Base-by-base conservation (phyloP, 2,329 filamentous ascomycete species). In the Acrocalymma vagum region DNA sequence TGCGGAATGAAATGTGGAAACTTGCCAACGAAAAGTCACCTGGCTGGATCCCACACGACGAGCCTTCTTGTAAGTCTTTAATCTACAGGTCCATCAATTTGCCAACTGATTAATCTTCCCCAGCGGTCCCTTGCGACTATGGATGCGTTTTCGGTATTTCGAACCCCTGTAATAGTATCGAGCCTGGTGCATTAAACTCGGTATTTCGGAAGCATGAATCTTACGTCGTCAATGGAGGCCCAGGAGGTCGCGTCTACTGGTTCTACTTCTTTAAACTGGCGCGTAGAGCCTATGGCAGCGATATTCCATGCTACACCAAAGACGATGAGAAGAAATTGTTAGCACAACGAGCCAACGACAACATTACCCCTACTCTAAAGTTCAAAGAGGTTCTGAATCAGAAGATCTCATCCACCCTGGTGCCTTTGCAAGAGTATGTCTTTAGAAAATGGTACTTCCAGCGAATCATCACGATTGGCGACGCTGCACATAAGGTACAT, bases 401-500 rank as follows among this genome's bases (percentile, higher is more conserved):
- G 3, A 40, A 51, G 3, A 39, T 32, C 10, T 42, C 38, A 6
- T 53, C 28, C 18, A 53, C 32, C 28, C 48, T 61, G 17, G 52
- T 62, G 6, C 38, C 51, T 39, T 20, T 70, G 17, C 57, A 67
- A 17, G 69, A 72, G 37, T 65, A 63, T 36, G 60, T 70, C 1
- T 65, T 69, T 20, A 45, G 64, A 9, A 51, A 59, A n/a, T 74
- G 72, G 65, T 59, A 67, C 30, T 72, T 61, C 38, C 54, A 60
- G n/a, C 50, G 72, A 71, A 75, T 48, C 17, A 34, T 34, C n/a
- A 25, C 21, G 6, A 9, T 34, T 25, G 31, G 31, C 15, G 31
- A 34, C 16, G 55, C 71, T 0, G 66, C 63, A 6, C 72, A 75
- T 43, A 75, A 74, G 63, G 68, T 66, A 46, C 6, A 21, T 25